Evolutionary conservation across 2,329 filamentous ascomycete genomes (phyloP).

Genomic region (Blastomyces silverae): DNA sequence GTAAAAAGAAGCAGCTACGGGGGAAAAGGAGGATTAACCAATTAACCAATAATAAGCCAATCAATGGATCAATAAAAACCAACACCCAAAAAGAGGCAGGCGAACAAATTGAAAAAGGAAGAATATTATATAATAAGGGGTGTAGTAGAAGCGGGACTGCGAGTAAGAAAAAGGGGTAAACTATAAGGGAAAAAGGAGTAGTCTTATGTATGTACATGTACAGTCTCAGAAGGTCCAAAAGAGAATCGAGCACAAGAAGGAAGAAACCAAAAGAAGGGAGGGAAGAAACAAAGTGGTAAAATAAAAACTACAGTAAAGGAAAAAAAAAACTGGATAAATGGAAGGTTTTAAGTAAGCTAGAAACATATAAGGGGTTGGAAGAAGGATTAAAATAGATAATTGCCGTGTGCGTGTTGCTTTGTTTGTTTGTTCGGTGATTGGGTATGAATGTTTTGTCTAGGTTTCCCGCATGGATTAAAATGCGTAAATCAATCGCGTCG

Average conservation of each 20-base stretch:
- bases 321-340: background rate
- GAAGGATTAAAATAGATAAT: background rate
- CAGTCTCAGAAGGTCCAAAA: background rate
- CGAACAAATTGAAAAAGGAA: background rate
- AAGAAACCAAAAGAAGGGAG: background rate
- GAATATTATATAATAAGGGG: background rate
- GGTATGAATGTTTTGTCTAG: too few species aligned
- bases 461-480: too few species aligned
- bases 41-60: too few species aligned
- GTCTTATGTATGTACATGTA: background rate
- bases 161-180: background rate
- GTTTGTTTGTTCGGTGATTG: background rate
- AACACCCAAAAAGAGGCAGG: constrained; percentile 1
- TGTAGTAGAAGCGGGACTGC: background rate
- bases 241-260: background rate
- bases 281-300: background rate
- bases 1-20: too few species aligned
- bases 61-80: background rate
- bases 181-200: background rate
- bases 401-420: background rate
- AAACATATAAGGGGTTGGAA: background rate
- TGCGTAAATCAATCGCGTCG: too few species aligned
- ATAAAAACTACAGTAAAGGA: too few species aligned
- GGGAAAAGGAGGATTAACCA: too few species aligned
- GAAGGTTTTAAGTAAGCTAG: background rate